These are phyloP conservation scores for Herpetospermum pedunculosum DNA, from an alignment of 306 rosid genomes.

Conservation along the genomic window DNA sequence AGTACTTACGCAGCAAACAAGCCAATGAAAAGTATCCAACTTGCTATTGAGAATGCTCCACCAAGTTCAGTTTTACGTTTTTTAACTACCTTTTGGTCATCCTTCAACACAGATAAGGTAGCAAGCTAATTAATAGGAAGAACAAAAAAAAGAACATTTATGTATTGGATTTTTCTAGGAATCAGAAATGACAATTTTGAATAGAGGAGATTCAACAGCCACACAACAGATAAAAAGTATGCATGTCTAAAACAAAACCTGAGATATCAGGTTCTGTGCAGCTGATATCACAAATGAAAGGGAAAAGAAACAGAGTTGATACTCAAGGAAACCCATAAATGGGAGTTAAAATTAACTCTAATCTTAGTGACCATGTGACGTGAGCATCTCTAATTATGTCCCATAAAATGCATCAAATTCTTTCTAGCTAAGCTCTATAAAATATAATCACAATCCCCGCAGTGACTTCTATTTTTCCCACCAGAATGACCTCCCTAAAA, in stretches of 20 bases:
- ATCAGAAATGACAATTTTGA: background rate
- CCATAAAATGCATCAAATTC: background rate
- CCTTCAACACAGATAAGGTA: slow-evolving; percentile 33
- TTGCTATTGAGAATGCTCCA: slow-evolving; percentile 90
- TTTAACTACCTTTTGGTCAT: slow-evolving; percentile 68
- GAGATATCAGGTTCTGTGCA: background rate
- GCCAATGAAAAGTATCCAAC: slow-evolving; percentile 90
- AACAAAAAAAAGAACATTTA: background rate
- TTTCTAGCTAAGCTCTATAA: background rate
- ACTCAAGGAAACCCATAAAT: background rate
- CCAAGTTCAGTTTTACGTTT: slow-evolving; percentile 99
- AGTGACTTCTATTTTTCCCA: background rate
- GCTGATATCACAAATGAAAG: background rate
- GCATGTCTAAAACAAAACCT: background rate
- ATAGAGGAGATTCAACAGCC: background rate
- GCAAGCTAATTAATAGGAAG: slow-evolving; percentile 15
- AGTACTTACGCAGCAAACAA: slow-evolving; percentile 85
- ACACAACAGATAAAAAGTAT: background rate
- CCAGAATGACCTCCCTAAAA: background rate
- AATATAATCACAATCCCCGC: background rate
- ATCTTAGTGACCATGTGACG: background rate
- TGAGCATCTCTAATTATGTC: background rate
- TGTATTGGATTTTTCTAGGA: background rate
- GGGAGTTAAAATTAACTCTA: background rate
- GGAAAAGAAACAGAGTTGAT: background rate